Base-by-base conservation (phyloP, 192 early-diverging fungal species). In the Coemansia guatemalensis region DNA sequence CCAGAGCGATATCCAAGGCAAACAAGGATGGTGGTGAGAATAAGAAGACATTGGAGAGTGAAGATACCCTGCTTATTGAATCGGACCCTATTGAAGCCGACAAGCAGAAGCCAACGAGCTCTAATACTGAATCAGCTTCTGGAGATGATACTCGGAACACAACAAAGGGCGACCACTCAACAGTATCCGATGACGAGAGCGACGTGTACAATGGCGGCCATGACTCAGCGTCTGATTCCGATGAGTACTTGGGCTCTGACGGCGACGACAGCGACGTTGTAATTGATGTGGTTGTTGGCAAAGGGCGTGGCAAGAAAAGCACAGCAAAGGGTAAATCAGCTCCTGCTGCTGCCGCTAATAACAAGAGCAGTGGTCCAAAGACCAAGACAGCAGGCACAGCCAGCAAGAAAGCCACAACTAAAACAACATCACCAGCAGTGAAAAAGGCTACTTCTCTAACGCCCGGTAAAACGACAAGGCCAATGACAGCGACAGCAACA, bases 191-290 rank as follows among this genome's bases (percentile, higher is more conserved):
- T 26, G 14, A 32, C 30, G 47, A 57, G 44, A 51, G 41, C 23
- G 44, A 68, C 22, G 39, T 47, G 66, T 59, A 59, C 41, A 48
- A 33, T 24, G 56, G 65, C 33, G 59, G 50, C 24, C 47, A 60
- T 5, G 55, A 54, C 22, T 51, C 47, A 2, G 60, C 27, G 14
- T 39, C 35, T 0, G 67, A 27, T 1, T 69, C 39, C 17, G 67
- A 67, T 17, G 33, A 53, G 5, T 62, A 64, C 22, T 62, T 56
- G 11, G 67, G 62, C 23, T 75, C 54, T 39, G 56, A 56, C 12
- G 62, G 39, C 23, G 35, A 53, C 17, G 54, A 62, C 11, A 17
- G 49, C 32, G 32, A 17, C 2, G 53, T 17, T 12, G 63, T 53
- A 9, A 39, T 47, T 49, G 33, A 62, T 68, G 60, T 68, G 11